A percentile compares a stretch with the other conserved stretches of the same genome.
phyloP scores from a whole-genome alignment of 768 basidiomycete genomes.

The Boletus rex-veris region DNA sequence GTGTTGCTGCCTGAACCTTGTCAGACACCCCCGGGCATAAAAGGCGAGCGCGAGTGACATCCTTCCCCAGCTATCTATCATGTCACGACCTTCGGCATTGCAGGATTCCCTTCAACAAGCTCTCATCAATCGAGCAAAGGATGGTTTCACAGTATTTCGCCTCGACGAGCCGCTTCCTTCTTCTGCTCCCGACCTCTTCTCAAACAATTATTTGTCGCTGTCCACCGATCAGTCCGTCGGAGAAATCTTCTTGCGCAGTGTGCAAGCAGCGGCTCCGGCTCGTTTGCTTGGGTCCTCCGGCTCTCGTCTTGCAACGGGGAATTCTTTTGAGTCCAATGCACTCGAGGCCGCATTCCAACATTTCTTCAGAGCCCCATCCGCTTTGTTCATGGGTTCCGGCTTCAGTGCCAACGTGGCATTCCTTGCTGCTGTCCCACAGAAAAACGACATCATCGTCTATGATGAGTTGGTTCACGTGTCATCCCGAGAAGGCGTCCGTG shows the following conservation, averaged over 20 bases:
- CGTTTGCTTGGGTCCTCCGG: constrained; percentile 46
- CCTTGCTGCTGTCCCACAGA: constrained; percentile 43
- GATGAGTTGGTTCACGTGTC: constrained; percentile 55
- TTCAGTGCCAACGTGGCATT: constrained; percentile 53
- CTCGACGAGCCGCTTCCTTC: constrained; percentile 19
- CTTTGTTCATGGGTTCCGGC: constrained; percentile 51
- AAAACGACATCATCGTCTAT: constrained; percentile 45
- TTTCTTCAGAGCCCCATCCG: constrained; percentile 33
- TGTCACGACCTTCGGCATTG: constrained; percentile 10
- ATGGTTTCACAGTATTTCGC: constrained; percentile 8
- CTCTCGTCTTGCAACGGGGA: constrained; percentile 46
- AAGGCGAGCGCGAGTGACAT: neutral
- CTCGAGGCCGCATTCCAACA: constrained; percentile 9
- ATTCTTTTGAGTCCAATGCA: constrained; percentile 21
- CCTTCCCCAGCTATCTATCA: neutral
- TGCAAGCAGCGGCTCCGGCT: constrained; percentile 14
- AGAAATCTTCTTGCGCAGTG: constrained; percentile 32
- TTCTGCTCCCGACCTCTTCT: constrained; percentile 36
- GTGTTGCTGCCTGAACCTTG: neutral
- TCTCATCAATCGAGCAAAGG: constrained; percentile 1
- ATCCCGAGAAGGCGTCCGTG: constrained; percentile 49
- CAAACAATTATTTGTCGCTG: constrained; percentile 52
- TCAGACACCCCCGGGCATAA: constrained; percentile 6
- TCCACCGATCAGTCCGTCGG: constrained; percentile 31
- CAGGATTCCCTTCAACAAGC: constrained; percentile 15